Percentiles rank a stretch among this genome's conserved stretches.
Evolutionary conservation across 768 basidiomycete genomes (phyloP).

Genomic region (Mycena filopes): DNA sequence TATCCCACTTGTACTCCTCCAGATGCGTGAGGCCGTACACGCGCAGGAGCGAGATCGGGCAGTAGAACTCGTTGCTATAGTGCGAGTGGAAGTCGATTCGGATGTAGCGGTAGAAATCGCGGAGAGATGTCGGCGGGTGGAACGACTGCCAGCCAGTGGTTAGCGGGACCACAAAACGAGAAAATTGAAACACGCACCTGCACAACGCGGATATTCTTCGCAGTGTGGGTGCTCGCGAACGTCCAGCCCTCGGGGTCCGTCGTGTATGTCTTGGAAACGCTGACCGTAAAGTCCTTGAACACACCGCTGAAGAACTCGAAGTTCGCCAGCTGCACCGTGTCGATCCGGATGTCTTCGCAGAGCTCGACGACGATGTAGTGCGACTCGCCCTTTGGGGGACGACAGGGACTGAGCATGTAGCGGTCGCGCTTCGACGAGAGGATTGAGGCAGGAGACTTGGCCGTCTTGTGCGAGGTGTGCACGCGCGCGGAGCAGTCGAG

Average conservation of each 20-base stretch:
- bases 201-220: slow-evolving; percentile 91
- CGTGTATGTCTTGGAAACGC: slow-evolving; percentile 85
- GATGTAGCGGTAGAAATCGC: slow-evolving; percentile 92
- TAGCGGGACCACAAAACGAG: not conserved
- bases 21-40: slow-evolving; percentile 97
- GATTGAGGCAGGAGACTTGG: slow-evolving; percentile 86
- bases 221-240: slow-evolving; percentile 79
- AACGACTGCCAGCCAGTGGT: slow-evolving; percentile 63
- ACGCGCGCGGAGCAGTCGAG: slow-evolving; percentile 94
- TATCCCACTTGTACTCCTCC: slow-evolving; percentile 95
- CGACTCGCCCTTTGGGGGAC: slow-evolving; percentile 58
- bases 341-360: slow-evolving; percentile 97
- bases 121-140: slow-evolving; percentile 75
- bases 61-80: slow-evolving; percentile 96
- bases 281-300: slow-evolving; percentile 91
- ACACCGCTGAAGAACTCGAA: slow-evolving; percentile 99
- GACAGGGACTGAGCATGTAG: slow-evolving; percentile 97
- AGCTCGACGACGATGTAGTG: slow-evolving; percentile 95
- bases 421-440: slow-evolving; percentile 90
- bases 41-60: slow-evolving; percentile 90
- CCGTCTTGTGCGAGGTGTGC: slow-evolving; percentile 81
- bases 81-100: slow-evolving; percentile 94
- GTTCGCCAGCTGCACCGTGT: slow-evolving; percentile 95
- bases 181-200: slow-evolving; percentile 70
- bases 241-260: slow-evolving; percentile 73